These are phyloP conservation scores for Lactifluus subvellereus DNA, from an alignment of 768 basidiomycete genomes.

Conservation along the genomic window DNA sequence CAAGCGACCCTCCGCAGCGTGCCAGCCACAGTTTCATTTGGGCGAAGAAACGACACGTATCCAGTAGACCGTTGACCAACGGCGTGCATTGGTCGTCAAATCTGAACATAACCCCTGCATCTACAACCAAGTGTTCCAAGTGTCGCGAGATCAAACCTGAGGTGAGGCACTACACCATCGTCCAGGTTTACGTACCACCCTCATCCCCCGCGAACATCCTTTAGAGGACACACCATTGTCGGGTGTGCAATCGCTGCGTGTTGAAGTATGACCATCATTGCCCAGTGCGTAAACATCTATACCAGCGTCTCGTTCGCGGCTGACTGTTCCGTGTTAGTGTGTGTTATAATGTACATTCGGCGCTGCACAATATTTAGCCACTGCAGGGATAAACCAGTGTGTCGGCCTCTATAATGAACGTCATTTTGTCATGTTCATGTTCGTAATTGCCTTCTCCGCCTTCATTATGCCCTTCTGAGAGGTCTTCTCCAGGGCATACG, in stretches of 20 bases:
- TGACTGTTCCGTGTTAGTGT: conserved; percentile 5
- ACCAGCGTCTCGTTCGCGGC: not conserved
- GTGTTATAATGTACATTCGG: conserved; percentile 8
- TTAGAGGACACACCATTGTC: conserved; percentile 89
- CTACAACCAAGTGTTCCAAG: conserved; percentile 9
- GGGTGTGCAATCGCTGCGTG: conserved; percentile 85
- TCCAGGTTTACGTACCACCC: not conserved
- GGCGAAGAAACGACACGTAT: conserved; percentile 41
- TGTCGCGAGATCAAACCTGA: conserved; percentile 22
- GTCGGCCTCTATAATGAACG: conserved; percentile 94
- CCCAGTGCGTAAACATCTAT: conserved; percentile 54
- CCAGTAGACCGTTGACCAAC: conserved; percentile 30
- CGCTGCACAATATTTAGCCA: not conserved
- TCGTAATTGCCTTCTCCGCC: conserved; percentile 27
- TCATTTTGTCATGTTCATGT: conserved; percentile 96
- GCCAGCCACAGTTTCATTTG: conserved; percentile 46
- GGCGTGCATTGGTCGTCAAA: conserved; percentile 49
- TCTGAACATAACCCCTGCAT: conserved; percentile 48
- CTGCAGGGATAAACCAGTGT: conserved; percentile 91
- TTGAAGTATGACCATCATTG: conserved; percentile 91
- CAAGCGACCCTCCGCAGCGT: conserved; percentile 48
- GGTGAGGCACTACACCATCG: conserved; percentile 5
- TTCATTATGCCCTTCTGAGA: not conserved
- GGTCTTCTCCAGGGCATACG: conserved; percentile 56
- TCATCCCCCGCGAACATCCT: not conserved